Evolutionary conservation across 2,329 filamentous ascomycete genomes (phyloP).

Genomic region (Juglanconis oblonga): DNA sequence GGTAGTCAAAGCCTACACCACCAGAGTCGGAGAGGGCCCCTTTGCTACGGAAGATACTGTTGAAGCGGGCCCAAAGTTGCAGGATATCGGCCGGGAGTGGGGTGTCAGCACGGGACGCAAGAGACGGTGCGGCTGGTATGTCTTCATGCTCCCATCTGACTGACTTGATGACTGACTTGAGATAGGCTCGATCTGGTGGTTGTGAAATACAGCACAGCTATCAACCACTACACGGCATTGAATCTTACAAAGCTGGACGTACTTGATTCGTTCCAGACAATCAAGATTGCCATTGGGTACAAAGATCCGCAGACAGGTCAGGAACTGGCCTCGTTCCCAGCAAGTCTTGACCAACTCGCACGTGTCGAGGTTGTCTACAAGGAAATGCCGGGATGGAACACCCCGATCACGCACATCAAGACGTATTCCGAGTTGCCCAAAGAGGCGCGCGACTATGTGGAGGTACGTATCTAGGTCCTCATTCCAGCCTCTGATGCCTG

Average conservation of each 20-base stretch:
- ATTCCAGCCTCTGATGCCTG: neutral
- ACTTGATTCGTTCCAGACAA: slow-evolving; percentile 68
- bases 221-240: slow-evolving; percentile 66
- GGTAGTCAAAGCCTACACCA: slow-evolving; percentile 67
- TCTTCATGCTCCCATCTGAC: neutral
- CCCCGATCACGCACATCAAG: slow-evolving; percentile 57
- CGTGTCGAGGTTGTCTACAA: slow-evolving; percentile 64
- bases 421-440: slow-evolving; percentile 61
- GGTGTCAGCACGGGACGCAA: slow-evolving; percentile 49
- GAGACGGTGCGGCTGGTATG: slow-evolving; percentile 52
- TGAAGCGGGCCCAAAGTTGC: slow-evolving; percentile 36
- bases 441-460: slow-evolving; percentile 63
- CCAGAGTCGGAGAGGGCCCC: slow-evolving; percentile 54
- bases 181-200: slow-evolving; percentile 59
- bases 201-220: slow-evolving; percentile 58
- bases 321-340: slow-evolving; percentile 61
- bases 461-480: slow-evolving; percentile 44
- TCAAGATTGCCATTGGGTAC: slow-evolving; percentile 75
- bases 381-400: slow-evolving; percentile 68
- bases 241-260: slow-evolving; percentile 66
- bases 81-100: slow-evolving; percentile 35
- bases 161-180: neutral
- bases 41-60: slow-evolving; percentile 57
- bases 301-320: slow-evolving; percentile 42
- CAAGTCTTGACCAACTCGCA: slow-evolving; percentile 56